Evolutionary conservation across 257 asterid species (phyloP).

Genomic region (Echites panduratus): DNA sequence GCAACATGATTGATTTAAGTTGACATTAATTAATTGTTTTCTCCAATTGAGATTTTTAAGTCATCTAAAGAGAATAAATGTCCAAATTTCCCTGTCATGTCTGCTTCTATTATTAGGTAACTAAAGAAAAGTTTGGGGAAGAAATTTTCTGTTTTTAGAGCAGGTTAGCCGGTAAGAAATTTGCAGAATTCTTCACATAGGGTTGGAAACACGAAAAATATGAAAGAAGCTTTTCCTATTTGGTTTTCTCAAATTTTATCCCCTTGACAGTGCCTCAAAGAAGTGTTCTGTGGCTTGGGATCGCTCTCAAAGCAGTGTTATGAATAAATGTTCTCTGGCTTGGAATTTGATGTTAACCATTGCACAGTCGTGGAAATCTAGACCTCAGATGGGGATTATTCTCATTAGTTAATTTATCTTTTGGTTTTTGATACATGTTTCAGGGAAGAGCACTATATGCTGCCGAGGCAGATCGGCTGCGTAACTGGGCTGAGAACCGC

Average conservation of each 20-base stretch:
- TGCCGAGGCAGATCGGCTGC: slow-evolving; percentile 95
- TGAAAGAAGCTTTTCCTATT: not conserved
- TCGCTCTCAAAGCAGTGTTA: too few species aligned
- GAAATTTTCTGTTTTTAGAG: too few species aligned
- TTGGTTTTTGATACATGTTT: not conserved
- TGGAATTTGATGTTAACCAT: not conserved
- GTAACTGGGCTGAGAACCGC: slow-evolving; percentile 97
- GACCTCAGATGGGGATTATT: not conserved
- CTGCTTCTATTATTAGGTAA: too few species aligned
- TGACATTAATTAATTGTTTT: not conserved
- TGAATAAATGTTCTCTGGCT: not conserved
- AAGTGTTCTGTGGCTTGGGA: too few species aligned
- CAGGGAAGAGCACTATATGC: slow-evolving; percentile 94
- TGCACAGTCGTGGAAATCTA: not conserved
- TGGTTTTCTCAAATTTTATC: not conserved
- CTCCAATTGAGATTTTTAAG: not conserved
- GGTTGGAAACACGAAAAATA: not conserved
- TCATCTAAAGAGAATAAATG: too few species aligned
- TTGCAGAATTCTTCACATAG: not conserved
- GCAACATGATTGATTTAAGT: not conserved
- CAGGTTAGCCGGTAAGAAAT: not conserved
- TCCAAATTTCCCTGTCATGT: too few species aligned
- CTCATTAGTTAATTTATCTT: not conserved
- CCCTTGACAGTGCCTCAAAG: too few species aligned
- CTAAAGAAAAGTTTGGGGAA: too few species aligned